phyloP scores from a whole-genome alignment of 2,329 filamentous ascomycete species.

The Cladosporium sp. region DNA sequence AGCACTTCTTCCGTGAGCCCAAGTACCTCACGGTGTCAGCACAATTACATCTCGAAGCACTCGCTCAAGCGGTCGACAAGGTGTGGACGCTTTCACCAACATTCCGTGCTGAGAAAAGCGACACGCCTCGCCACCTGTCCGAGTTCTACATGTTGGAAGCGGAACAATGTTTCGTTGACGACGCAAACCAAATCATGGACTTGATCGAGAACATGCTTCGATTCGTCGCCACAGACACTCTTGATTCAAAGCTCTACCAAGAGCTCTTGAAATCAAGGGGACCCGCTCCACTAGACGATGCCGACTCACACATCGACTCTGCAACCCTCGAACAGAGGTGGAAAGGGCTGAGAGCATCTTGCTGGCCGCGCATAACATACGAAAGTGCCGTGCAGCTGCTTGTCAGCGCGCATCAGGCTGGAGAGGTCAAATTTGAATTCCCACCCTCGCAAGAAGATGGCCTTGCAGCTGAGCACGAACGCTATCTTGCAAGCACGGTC shows the following conservation, averaged over 20 bases:
- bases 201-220: conserved; percentile 76
- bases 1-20: conserved; percentile 73
- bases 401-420: conserved; percentile 50
- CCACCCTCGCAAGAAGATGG: conserved; percentile 67
- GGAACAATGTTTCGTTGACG: conserved; percentile 74
- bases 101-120: conserved; percentile 88
- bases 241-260: conserved; percentile 47
- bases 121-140: conserved; percentile 88
- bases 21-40: conserved; percentile 96
- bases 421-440: conserved; percentile 57
- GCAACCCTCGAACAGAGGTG: conserved; percentile 63
- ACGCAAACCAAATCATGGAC: conserved; percentile 68
- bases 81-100: conserved; percentile 94
- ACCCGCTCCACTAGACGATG: conserved; percentile 22
- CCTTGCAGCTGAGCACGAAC: conserved; percentile 89
- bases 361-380: conserved; percentile 84
- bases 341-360: conserved; percentile 64
- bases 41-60: conserved; percentile 88
- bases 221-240: conserved; percentile 48
- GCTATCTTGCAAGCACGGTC: conserved; percentile 68
- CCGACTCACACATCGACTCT: conserved; percentile 36
- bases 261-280: conserved; percentile 45
- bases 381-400: conserved; percentile 69
- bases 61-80: conserved; percentile 80
- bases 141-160: conserved; percentile 99